A percentile compares a stretch with the other conserved stretches of the same genome.
These are phyloP conservation scores for Pistacia integerrima DNA, from an alignment of 345 rosid genomes.

Conservation along the genomic window DNA sequence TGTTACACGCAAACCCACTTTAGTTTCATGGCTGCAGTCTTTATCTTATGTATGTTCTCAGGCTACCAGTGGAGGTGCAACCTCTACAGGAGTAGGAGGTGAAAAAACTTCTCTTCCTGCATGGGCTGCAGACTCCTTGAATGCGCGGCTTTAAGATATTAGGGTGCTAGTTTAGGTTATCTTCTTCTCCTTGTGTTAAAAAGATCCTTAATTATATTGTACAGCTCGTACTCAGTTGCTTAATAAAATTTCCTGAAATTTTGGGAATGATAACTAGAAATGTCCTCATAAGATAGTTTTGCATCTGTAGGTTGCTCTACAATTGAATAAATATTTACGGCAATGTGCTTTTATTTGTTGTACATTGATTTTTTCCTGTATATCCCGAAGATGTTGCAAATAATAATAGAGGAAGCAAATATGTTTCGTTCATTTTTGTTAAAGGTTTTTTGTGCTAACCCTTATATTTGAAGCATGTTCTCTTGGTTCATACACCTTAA, in stretches of 20 bases:
- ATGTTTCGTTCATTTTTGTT: too few species aligned
- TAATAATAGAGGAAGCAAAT: not conserved
- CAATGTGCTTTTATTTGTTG: not conserved
- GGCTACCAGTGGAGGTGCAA: conserved; percentile 22
- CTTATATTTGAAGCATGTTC: not conserved
- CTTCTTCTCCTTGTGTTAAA: not conserved
- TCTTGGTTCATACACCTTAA: not conserved
- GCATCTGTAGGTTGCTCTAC: not conserved
- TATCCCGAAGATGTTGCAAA: not conserved
- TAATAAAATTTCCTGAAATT: not conserved
- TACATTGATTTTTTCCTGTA: not conserved
- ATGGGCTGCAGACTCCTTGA: conserved; percentile 21
- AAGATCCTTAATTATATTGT: not conserved
- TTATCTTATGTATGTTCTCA: conserved; percentile 67
- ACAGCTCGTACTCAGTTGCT: not conserved
- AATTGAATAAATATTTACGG: not conserved
- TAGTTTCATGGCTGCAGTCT: conserved; percentile 94
- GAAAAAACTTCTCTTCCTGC: conserved; percentile 26
- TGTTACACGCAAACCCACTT: conserved; percentile 80
- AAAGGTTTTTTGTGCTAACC: not conserved
- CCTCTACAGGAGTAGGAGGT: conserved; percentile 17
- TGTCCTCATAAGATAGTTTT: not conserved
- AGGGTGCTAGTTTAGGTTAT: conserved; percentile 13
- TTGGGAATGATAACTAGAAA: not conserved
- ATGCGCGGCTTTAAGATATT: conserved; percentile 43